These are phyloP conservation scores for Rhinocladiella mackenziei DNA, from an alignment of 2,329 filamentous ascomycete genomes.

Conservation along the genomic window DNA sequence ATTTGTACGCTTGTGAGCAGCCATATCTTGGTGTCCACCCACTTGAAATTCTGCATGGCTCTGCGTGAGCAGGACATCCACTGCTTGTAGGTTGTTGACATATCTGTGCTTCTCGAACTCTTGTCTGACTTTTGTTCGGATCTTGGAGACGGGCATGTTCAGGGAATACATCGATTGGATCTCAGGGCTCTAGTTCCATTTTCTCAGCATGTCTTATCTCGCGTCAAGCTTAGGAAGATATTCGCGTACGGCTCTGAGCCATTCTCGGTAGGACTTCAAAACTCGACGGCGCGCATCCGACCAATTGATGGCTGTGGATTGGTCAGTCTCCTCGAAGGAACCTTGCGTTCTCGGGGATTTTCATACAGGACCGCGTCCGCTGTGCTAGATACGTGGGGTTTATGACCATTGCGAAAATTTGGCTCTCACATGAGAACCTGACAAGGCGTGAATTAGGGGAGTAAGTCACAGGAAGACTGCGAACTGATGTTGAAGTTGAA, in stretches of 20 bases:
- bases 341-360: background rate
- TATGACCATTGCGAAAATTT: constrained; percentile 65
- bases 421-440: constrained; percentile 21
- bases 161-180: constrained; percentile 97
- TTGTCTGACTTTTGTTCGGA: constrained; percentile 91
- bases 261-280: constrained; percentile 84
- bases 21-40: constrained; percentile 24
- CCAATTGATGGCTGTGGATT: constrained; percentile 73
- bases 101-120: constrained; percentile 96
- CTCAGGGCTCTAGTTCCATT: constrained; percentile 70
- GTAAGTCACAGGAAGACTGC: constrained; percentile 4
- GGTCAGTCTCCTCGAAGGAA: constrained; percentile 29
- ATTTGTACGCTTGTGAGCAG: background rate
- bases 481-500: constrained; percentile 12
- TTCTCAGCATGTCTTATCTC: constrained; percentile 5
- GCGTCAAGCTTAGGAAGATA: background rate
- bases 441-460: background rate
- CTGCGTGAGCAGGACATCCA: constrained; percentile 86
- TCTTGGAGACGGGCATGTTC: constrained; percentile 76
- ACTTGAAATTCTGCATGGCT: constrained; percentile 95
- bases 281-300: constrained; percentile 82
- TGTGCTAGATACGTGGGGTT: constrained; percentile 88
- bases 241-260: constrained; percentile 82
- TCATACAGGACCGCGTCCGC: constrained; percentile 72
- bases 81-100: constrained; percentile 79